Evolutionary conservation across 225 moss, liverwort and hornwort species (phyloP), one percentile per base, ranked within the genome.

Genomic region (Physcomitrellopsis africana): DNA sequence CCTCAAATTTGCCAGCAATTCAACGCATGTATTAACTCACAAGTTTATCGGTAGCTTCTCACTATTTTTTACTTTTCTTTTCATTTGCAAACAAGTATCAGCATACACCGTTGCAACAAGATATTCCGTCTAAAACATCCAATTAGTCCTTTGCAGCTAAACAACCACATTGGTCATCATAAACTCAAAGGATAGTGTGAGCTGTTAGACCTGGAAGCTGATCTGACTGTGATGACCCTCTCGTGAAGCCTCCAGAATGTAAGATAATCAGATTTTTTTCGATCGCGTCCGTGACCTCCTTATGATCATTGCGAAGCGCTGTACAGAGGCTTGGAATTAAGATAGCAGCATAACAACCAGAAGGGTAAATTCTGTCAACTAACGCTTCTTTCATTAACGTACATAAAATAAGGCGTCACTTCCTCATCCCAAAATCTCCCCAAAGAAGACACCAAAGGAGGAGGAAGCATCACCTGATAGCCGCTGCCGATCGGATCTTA

Each of bases 271-370:
- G 75, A 65, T 95, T 99, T 76, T 93, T 90, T 75, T 93, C 99
- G 73, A 99, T 99, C 48, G 87, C 89, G 63, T 79, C 80, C 11
- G 93, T 86, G 16, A 89, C 75, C 66, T 86, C 95, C 53, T 87
- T 93, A 77, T 88, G 88, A 71, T 99, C 99, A 83, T 92, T 99
- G 60, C 93, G 90, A 68, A 99, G 90, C 67, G 86, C 95, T 97
- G 87, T 74, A 72, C 46, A 79, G 51, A 57, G 59, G 60, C 63
- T 9, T 71, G 71, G 53, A 66, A 48, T 60, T 70, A 47, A 54
- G 9, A 65, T 57, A 52, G n/a, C n/a, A 42, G 66, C 7, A 18
- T 8, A 45, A 58, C 19, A 63, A 63, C 47, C 46, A 63, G 51
- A 51, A 68, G 13, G 20, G 23, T 9, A 73, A 17, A 20, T 52